Evolutionary conservation across 352 stramenopile species (phyloP).

Genomic region (Pythium phragmitis): DNA sequence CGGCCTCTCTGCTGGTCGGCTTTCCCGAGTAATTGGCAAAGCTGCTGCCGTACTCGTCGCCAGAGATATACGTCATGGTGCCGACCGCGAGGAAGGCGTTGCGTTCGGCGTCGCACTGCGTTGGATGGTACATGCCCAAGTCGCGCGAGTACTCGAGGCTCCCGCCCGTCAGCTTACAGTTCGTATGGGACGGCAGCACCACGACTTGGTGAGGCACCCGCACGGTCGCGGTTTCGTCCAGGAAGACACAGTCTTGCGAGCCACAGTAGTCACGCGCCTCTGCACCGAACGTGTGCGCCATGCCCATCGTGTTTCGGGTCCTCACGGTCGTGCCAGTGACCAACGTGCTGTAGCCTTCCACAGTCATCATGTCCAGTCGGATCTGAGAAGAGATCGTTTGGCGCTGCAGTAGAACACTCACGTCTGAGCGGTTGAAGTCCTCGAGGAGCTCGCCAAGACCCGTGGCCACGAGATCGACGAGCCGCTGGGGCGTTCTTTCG

Average conservation of each 20-base stretch:
- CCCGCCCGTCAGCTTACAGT: conserved; percentile 27
- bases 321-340: neutral
- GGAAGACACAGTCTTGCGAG: conserved; percentile 34
- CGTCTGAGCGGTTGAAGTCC: conserved; percentile 9
- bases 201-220: conserved; percentile 36
- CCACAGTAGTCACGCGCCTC: conserved; percentile 31
- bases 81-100: conserved; percentile 39
- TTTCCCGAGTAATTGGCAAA: conserved; percentile 13
- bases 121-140: conserved; percentile 36
- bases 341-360: conserved; percentile 2
- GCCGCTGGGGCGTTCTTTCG: neutral
- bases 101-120: conserved; percentile 21
- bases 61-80: conserved; percentile 39
- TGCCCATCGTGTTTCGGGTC: too few species aligned
- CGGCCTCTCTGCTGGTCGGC: neutral
- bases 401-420: neutral
- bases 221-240: conserved; percentile 29
- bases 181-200: conserved; percentile 36
- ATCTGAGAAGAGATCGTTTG: neutral
- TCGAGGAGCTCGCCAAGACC: neutral
- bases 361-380: neutral
- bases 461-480: neutral
- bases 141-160: conserved; percentile 37
- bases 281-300: conserved; percentile 25
- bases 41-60: conserved; percentile 33